Evolutionary conservation across 805 yeast species (phyloP).

Genomic region (Myxozyma vanderwaltii): DNA sequence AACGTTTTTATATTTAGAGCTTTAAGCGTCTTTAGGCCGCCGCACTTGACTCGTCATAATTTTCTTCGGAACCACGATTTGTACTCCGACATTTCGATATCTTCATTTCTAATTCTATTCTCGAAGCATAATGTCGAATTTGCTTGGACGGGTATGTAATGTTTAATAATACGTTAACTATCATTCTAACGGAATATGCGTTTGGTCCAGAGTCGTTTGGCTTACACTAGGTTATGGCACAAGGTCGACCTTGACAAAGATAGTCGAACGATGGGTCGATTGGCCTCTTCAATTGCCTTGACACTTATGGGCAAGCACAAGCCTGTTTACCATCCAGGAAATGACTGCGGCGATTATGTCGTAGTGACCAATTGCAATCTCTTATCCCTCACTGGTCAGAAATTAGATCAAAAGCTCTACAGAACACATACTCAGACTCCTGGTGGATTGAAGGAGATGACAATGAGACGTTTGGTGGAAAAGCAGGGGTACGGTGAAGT

Average conservation of each 20-base stretch:
- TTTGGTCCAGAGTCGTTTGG: slow-evolving; percentile 56
- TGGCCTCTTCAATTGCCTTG: slow-evolving; percentile 85
- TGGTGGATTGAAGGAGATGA: slow-evolving; percentile 73
- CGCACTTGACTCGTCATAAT: neutral
- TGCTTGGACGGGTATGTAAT: slow-evolving; percentile 44
- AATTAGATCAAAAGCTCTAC: slow-evolving; percentile 76
- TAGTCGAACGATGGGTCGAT: slow-evolving; percentile 81
- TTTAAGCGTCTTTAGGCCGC: neutral
- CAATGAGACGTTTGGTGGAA: slow-evolving; percentile 74
- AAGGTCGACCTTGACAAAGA: slow-evolving; percentile 90
- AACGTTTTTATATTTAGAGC: neutral
- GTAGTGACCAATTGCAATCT: slow-evolving; percentile 91
- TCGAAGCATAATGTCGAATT: slow-evolving; percentile 43
- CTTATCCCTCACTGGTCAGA: slow-evolving; percentile 81
- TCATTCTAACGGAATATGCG: neutral
- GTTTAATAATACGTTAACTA: too few species aligned
- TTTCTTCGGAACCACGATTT: neutral
- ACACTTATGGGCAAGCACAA: slow-evolving; percentile 96
- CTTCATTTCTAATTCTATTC: neutral
- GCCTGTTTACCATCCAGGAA: slow-evolving; percentile 74
- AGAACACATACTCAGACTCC: slow-evolving; percentile 90
- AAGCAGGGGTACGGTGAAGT: slow-evolving; percentile 89
- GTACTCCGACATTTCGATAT: neutral
- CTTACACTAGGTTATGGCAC: slow-evolving; percentile 90
- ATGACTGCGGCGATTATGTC: slow-evolving; percentile 95